phyloP scores from a whole-genome alignment of 73 alveolate species.

The Paramecium pentaurelia region DNA sequence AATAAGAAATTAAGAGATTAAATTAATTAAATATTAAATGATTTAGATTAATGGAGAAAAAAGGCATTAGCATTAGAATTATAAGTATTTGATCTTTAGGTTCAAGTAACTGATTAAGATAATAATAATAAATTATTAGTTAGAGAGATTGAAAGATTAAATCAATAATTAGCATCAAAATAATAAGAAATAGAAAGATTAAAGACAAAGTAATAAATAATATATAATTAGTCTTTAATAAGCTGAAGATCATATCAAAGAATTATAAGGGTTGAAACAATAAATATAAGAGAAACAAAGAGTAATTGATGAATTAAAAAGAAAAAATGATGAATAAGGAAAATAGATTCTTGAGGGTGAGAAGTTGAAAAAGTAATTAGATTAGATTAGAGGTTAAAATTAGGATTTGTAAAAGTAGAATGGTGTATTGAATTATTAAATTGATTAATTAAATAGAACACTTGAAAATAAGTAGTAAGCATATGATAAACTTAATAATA shows the following conservation, averaged over 20 bases:
- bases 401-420: not conserved
- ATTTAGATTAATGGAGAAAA: slow-evolving; percentile 11
- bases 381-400: not conserved
- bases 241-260: slow-evolving; percentile 3
- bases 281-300: not conserved
- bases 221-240: not conserved
- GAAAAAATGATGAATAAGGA: not conserved
- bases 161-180: not conserved
- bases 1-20: not conserved
- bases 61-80: not conserved
- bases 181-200: not conserved
- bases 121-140: not conserved
- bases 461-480: not conserved
- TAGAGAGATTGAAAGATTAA: not conserved
- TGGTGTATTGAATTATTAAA: not conserved
- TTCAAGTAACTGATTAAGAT: not conserved
- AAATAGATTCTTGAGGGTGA: not conserved
- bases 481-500: not conserved
- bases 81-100: not conserved
- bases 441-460: not conserved
- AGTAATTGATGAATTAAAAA: not conserved
- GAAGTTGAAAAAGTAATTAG: not conserved
- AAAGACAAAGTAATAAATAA: not conserved
- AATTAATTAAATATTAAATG: not conserved
- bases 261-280: not conserved